Evolutionary conservation across 2,329 filamentous ascomycete genomes (phyloP).

Genomic region (Plenodomus biglobosus): DNA sequence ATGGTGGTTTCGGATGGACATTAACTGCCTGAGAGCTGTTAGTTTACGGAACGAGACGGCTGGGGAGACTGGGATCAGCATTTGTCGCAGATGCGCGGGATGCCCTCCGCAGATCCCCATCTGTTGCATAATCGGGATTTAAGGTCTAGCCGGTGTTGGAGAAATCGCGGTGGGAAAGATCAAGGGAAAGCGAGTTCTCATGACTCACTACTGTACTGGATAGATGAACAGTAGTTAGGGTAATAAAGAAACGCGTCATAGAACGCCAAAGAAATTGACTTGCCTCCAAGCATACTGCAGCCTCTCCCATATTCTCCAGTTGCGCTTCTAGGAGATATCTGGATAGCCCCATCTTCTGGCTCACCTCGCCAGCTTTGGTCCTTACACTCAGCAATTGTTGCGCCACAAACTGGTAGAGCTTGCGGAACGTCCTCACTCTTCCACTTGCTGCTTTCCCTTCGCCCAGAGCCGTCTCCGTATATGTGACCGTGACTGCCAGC

Average conservation of each 20-base stretch:
- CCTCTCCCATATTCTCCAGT: slow-evolving; percentile 90
- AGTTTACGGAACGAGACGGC: slow-evolving; percentile 4
- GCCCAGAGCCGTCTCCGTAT: slow-evolving; percentile 77
- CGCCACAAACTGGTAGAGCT: slow-evolving; percentile 95
- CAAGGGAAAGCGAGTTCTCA: slow-evolving; percentile 3
- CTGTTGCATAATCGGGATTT: slow-evolving; percentile 13
- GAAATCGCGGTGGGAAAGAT: neutral
- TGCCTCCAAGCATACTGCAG: slow-evolving; percentile 75
- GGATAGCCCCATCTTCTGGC: slow-evolving; percentile 47
- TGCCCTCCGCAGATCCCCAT: slow-evolving; percentile 14
- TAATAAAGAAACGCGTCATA: neutral
- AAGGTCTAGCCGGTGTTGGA: slow-evolving; percentile 11
- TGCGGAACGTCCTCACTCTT: slow-evolving; percentile 82
- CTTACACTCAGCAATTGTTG: slow-evolving; percentile 86
- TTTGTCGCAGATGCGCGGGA: slow-evolving; percentile 1
- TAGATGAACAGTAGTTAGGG: slow-evolving; percentile 12
- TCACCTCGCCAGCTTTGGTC: slow-evolving; percentile 76
- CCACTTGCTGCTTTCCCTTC: slow-evolving; percentile 53
- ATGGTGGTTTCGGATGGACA: slow-evolving; percentile 55
- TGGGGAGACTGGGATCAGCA: neutral
- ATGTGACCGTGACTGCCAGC: slow-evolving; percentile 88
- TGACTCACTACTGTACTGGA: slow-evolving; percentile 10
- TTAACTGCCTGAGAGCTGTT: slow-evolving; percentile 39
- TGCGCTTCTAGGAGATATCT: slow-evolving; percentile 87
- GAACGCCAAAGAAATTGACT: slow-evolving; percentile 7